phyloP scores from a whole-genome alignment of 2,329 filamentous ascomycete species.

The Cladosporium halotolerans region DNA sequence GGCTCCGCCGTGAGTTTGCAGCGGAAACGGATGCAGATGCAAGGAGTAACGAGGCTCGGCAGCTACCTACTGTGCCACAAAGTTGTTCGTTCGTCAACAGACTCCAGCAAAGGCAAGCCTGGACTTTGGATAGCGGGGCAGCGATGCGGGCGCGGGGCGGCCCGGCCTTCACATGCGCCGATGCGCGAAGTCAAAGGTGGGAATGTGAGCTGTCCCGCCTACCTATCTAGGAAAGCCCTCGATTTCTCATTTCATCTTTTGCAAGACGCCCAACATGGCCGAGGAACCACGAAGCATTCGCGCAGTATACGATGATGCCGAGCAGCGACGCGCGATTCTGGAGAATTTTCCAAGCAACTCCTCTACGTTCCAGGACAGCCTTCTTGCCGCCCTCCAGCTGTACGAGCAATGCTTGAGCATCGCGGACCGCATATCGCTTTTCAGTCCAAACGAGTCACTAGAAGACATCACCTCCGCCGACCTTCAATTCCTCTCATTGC shows the following conservation, averaged over 20 bases:
- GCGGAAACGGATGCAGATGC: background rate
- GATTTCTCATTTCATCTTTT: background rate
- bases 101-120: too few species aligned
- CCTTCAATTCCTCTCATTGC: conserved; percentile 73
- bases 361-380: conserved; percentile 59
- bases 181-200: background rate
- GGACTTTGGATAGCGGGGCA: background rate
- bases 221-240: too few species aligned
- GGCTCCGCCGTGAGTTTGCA: background rate
- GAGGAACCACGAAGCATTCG: conserved; percentile 50
- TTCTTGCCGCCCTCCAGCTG: conserved; percentile 59
- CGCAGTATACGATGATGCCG: conserved; percentile 47
- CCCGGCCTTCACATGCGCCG: background rate
- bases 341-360: conserved; percentile 61
- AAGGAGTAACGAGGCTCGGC: background rate
- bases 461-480: conserved; percentile 84
- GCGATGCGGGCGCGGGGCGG: background rate
- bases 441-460: conserved; percentile 81
- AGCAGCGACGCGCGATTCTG: conserved; percentile 50
- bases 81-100: too few species aligned
- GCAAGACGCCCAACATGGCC: conserved; percentile 25
- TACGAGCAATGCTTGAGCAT: conserved; percentile 69
- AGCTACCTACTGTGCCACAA: background rate
- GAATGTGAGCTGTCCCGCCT: background rate
- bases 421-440: conserved; percentile 67